Conservation (phyloP, 179 eudicot species). For the Heliamphora pulchella region DNA sequence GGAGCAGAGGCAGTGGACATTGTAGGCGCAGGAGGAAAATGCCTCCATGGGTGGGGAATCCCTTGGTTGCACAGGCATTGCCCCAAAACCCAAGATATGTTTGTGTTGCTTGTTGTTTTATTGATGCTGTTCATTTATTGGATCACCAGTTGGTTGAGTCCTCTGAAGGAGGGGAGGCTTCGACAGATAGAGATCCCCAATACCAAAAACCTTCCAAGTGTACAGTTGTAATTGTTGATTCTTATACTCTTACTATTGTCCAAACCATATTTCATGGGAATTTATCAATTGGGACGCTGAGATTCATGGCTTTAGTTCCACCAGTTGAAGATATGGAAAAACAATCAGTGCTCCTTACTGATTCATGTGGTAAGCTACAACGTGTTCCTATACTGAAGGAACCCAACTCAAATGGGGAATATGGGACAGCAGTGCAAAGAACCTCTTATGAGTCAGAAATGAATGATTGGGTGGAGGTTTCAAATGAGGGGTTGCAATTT, state of each 20-base stretch:
- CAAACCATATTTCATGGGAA: conserved; percentile 81
- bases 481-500: conserved; percentile 42
- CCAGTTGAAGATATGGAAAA: conserved; percentile 43
- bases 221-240: conserved; percentile 68
- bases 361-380: conserved; percentile 61
- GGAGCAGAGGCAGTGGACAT: conserved; percentile 91
- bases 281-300: conserved; percentile 66
- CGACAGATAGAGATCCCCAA: conserved; percentile 32
- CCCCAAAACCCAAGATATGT: conserved; percentile 80
- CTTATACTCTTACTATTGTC: conserved; percentile 65
- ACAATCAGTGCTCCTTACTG: conserved; percentile 50
- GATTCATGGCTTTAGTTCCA: conserved; percentile 57
- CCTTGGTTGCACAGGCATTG: conserved; percentile 49
- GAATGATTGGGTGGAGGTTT: conserved; percentile 24
- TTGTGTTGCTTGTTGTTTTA: conserved; percentile 55
- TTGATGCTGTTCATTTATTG: conserved; percentile 30
- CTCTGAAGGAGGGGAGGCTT: conserved; percentile 34
- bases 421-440: conserved; percentile 27
- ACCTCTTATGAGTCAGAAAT: conserved; percentile 27
- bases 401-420: conserved; percentile 37
- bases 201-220: conserved; percentile 46
- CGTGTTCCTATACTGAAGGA: conserved; percentile 48
- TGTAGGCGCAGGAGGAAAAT: conserved; percentile 86
- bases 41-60: conserved; percentile 95
- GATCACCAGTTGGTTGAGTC: conserved; percentile 41